A percentile compares a stretch with the other conserved stretches of the same genome.
Evolutionary conservation across 176 grass and related monocot species (phyloP).

Genomic region (Hordeum marinum): DNA sequence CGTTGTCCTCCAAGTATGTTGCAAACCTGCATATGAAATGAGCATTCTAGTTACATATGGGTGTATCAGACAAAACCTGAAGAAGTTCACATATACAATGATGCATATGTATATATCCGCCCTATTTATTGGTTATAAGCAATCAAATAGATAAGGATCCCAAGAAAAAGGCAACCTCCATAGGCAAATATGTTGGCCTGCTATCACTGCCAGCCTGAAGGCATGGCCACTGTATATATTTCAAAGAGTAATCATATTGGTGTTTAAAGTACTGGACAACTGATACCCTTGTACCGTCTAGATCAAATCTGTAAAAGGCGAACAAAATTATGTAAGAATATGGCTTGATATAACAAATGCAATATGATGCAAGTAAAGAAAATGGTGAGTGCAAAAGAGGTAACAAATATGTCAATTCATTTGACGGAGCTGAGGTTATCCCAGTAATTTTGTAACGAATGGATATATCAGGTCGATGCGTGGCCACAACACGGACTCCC

Average conservation of each 20-base stretch:
- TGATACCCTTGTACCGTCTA: conserved; percentile 26
- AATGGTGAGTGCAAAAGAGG: neutral
- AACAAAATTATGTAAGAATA: neutral
- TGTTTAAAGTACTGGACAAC: conserved; percentile 67
- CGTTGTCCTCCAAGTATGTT: conserved; percentile 66
- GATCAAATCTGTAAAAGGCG: conserved; percentile 58
- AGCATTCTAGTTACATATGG: neutral
- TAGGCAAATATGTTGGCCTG: conserved; percentile 58
- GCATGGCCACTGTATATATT: conserved; percentile 57
- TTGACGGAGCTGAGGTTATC: conserved; percentile 40
- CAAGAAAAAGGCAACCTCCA: conserved; percentile 42
- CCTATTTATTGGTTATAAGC: neutral
- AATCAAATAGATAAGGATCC: neutral
- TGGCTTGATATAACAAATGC: neutral
- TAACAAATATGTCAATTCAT: conserved; percentile 40
- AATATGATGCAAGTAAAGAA: conserved; percentile 10
- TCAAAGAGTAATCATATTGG: conserved; percentile 38
- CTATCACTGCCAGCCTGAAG: conserved; percentile 62
- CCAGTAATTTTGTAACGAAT: conserved; percentile 62
- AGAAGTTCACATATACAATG: neutral
- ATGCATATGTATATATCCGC: neutral
- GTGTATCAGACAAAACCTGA: neutral
- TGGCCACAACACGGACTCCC: conserved; percentile 54
- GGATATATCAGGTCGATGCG: conserved; percentile 34
- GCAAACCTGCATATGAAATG: conserved; percentile 47